Base-by-base conservation (phyloP, 805 yeast species). In the Yarrowia divulgata region DNA sequence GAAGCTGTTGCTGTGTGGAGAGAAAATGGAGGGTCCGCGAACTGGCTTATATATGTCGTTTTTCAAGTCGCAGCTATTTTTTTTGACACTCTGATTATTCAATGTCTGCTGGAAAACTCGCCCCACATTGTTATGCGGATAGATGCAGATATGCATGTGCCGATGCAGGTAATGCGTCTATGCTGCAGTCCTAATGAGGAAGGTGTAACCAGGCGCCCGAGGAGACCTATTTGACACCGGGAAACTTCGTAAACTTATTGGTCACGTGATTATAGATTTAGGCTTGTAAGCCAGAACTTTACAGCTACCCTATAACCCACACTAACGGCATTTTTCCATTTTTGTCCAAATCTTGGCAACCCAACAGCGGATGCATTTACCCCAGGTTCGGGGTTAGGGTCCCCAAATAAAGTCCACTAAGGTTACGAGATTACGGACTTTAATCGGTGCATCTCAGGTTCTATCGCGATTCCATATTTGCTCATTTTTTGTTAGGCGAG, bases 381-480 rank as follows among this genome's bases (percentile, higher is more conserved):
- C 46, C 46, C 46, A n/a, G 23, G 8, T 9, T 8, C 8, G 14
- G 23, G 46, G 19, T 43, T 43, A 43, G 46, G 46, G 46, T 43
- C 8, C 9, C 4, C 6, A 16, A 16, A 39, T 39, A 39, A 6
- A 13, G 16, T 39, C 5, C 16, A 1, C 42, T 23, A 12, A 10
- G 18, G 18, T 8, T 8, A 8, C 23, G 19, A 18, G 12, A 8
- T 8, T 14, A n/a, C 46, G 46, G 46, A 43, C 46, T 9, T 43
- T 8, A 43, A 43, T 43, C 46, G 46, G 46, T 43, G 46, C 46
- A 43, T 43, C 46, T 43, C 23, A n/a, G 46, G 18, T 43, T 43
- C 46, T 43, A n/a, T 16, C 23, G 46, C 3, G 46, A n/a, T 43
- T 43, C 46, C 46, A 43, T 43, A 43, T 43, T 43, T 43, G 46